A percentile compares a stretch with the other conserved stretches of the same genome.
Conservation (phyloP, 169 alveolate species). For the Cryptosporidium canis region DNA sequence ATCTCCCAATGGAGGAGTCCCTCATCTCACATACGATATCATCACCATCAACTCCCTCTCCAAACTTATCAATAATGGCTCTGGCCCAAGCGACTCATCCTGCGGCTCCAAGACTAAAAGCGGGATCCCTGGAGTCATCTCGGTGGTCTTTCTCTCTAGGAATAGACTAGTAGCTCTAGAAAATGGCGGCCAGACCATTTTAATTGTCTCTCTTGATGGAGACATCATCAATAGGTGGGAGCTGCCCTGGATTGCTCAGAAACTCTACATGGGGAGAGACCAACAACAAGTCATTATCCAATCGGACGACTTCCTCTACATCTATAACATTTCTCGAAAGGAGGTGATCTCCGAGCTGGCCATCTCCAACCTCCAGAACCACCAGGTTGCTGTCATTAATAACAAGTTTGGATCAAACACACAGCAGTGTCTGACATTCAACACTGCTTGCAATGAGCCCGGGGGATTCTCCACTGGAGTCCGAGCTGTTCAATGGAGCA, state of each 20-base stretch:
- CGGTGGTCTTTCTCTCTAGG: conserved; percentile 74
- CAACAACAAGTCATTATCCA: conserved; percentile 77
- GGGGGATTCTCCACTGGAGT: conserved; percentile 10
- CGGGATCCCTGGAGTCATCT: conserved; percentile 75
- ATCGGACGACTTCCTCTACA: conserved; percentile 79
- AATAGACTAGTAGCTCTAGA: conserved; percentile 79
- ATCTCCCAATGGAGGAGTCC: not conserved
- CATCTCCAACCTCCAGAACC: conserved; percentile 78
- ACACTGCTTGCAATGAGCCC: conserved; percentile 73
- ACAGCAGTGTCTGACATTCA: conserved; percentile 58
- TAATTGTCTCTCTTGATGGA: conserved; percentile 76
- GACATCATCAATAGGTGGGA: conserved; percentile 75
- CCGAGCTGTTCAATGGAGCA: conserved; percentile 73
- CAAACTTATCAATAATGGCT: not conserved
- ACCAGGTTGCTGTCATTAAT: conserved; percentile 79
- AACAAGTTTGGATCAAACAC: conserved; percentile 78
- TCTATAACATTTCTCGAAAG: conserved; percentile 83
- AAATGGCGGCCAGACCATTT: conserved; percentile 76
- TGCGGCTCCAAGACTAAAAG: conserved; percentile 71
- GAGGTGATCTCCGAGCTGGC: conserved; percentile 78
- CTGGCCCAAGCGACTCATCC: not conserved
- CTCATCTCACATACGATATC: conserved; percentile 31
- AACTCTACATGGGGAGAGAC: conserved; percentile 31
- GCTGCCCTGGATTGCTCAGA: conserved; percentile 82
- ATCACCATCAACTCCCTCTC: conserved; percentile 49